Percentiles rank a stretch among this genome's conserved stretches.
Conservation (phyloP, 345 rosid genomes). For the Citrus australasica region DNA sequence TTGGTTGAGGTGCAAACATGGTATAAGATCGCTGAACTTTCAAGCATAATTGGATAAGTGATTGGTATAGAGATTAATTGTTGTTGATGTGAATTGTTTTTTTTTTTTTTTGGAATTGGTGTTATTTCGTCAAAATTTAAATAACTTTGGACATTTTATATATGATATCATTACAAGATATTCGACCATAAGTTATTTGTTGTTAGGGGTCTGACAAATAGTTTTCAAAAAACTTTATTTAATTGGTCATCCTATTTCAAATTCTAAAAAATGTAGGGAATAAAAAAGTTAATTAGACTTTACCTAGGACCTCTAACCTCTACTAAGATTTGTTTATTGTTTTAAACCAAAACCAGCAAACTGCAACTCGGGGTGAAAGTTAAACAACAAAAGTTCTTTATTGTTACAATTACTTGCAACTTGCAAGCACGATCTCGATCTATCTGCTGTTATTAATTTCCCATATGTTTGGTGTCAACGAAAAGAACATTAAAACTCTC, state of each 20-base stretch:
- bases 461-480: background rate
- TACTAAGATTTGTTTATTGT: background rate
- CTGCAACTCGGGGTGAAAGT: background rate
- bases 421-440: background rate
- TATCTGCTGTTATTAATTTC: background rate
- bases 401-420: background rate
- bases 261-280: too few species aligned
- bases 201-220: rapidly evolving
- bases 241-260: rapidly evolving
- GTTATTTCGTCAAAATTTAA: background rate
- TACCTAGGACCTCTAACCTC: background rate
- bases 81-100: too few species aligned
- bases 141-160: background rate
- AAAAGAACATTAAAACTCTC: background rate
- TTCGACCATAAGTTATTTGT: too few species aligned
- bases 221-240: too few species aligned
- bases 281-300: background rate
- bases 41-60: too few species aligned
- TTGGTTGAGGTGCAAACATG: background rate
- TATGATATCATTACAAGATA: too few species aligned
- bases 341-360: background rate
- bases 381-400: background rate
- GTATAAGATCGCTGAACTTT: too few species aligned
- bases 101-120: too few species aligned
- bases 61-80: too few species aligned